Base-by-base conservation (phyloP, 2,329 filamentous ascomycete species). In the Colletotrichum sp. region DNA sequence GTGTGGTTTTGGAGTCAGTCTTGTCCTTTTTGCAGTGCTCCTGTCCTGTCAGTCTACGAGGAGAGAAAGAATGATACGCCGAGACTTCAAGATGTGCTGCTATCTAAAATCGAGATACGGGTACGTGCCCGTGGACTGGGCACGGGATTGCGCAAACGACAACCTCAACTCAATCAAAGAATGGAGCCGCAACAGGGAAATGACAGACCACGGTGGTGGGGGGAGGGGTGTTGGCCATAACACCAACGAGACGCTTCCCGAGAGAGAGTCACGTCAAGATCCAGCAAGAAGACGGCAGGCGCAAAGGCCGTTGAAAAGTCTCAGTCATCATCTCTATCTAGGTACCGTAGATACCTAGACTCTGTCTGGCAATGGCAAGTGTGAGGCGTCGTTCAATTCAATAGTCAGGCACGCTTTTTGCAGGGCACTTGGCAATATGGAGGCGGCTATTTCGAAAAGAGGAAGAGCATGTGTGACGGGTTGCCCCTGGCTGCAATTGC, bases 131-230 rank as follows among this genome's bases (percentile, higher is more conserved):
- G 2, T 67, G 38, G 54, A 36, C 55, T 43, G 59, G 57, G 59
- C 24, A 47, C 61, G 61, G 70, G 54, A 73, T 73, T 70, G 70
- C 70, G 67, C 67, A 73, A 70, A 70, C 67, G 67, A 66, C 24
- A 24, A 43, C 21, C 18, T n/a, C 43, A 15, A 69, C 31, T 29
- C 43, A 15, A 69, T 18, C 1, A 33, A 55, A 62, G 54, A 18
- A 55, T 47, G 70, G 70, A 69, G 65, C 47, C 27, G 43, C 21
- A 33, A 21, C 63, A 54, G 24, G 61, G 67, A 66, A 66, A 71
- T 73, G 61, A 55, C 29, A 33, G 55, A 47, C 43, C 18, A n/a
- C 43, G n/a, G n/a, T 27, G 29, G 47, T 31, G 64, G 58, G 13
- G 47, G 29, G 21, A 34, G 59, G 31, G 33, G n/a, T 27, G 27